A percentile compares a stretch with the other conserved stretches of the same genome.
These are phyloP conservation scores for Adansonia grandidieri DNA, from an alignment of 441 rosid species.

Conservation along the genomic window DNA sequence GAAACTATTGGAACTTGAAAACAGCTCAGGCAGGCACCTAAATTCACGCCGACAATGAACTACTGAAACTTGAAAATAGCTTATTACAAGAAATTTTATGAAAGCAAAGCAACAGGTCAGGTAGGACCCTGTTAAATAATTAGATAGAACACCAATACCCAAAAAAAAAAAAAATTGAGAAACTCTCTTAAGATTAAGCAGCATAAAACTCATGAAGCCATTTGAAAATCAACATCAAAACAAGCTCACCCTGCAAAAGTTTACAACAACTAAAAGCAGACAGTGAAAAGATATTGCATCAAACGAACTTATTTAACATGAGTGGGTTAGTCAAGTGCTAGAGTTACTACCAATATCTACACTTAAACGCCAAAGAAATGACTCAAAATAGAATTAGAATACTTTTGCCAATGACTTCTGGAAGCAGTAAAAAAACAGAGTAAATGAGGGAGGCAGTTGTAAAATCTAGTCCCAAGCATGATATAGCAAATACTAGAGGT, in stretches of 20 bases:
- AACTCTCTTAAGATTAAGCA: neutral
- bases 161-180: neutral
- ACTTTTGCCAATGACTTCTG: neutral
- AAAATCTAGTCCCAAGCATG: conserved; percentile 1
- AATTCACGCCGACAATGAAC: neutral
- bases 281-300: neutral
- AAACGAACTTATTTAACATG: neutral
- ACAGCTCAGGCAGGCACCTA: neutral
- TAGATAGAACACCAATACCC: neutral
- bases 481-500: conserved; percentile 18
- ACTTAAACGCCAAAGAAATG: neutral
- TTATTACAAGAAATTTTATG: neutral
- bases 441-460: neutral
- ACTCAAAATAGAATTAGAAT: neutral
- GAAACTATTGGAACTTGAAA: neutral
- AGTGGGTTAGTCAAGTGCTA: neutral
- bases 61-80: neutral
- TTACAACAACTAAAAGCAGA: neutral
- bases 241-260: neutral
- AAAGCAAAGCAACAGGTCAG: conserved; percentile 3
- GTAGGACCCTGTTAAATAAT: neutral
- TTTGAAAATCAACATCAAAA: neutral
- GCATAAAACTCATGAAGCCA: conserved; percentile 11
- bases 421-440: conserved; percentile 7
- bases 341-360: neutral